A percentile compares a stretch with the other conserved stretches of the same genome.
Conservation (phyloP, 106 monocot genomes). For the Phalaenopsis aphrodite region DNA sequence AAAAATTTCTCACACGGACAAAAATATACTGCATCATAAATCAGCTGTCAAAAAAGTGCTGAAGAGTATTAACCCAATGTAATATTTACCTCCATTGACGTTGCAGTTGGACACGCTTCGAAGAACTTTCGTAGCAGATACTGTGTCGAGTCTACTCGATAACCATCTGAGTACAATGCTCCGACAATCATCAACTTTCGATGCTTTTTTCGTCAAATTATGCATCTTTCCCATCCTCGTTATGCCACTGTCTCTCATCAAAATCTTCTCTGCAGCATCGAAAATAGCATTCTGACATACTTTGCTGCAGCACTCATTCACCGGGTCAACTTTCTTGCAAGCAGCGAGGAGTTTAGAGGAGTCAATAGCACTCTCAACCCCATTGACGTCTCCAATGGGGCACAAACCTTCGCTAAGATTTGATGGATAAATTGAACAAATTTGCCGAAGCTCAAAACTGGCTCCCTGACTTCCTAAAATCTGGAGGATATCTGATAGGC, state of each 20-base stretch:
- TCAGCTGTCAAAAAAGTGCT: neutral
- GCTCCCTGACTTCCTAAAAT: constrained; percentile 77
- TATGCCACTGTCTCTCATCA: constrained; percentile 41
- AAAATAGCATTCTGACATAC: constrained; percentile 86
- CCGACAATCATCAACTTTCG: constrained; percentile 59
- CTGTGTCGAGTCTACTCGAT: constrained; percentile 57
- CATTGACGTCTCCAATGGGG: constrained; percentile 55
- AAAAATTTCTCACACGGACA: neutral
- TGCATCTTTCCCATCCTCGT: constrained; percentile 21
- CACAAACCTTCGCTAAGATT: constrained; percentile 66
- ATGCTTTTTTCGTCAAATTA: constrained; percentile 16
- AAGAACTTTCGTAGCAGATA: constrained; percentile 66
- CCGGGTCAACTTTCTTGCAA: constrained; percentile 79
- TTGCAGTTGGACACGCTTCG: constrained; percentile 93
- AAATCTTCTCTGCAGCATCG: constrained; percentile 64
- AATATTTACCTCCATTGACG: constrained; percentile 67
- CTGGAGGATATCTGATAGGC: constrained; percentile 85
- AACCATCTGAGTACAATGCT: constrained; percentile 89
- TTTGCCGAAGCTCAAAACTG: constrained; percentile 40
- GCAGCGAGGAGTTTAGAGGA: constrained; percentile 73
- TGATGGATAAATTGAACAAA: constrained; percentile 62
- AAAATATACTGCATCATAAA: neutral
- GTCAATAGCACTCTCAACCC: constrained; percentile 71
- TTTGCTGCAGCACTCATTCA: constrained; percentile 91
- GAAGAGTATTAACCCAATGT: neutral